Percentiles rank a stretch among this genome's conserved stretches.
These are phyloP conservation scores for Secale cereale DNA, from an alignment of 176 grass and related monocot species.

Conservation along the genomic window DNA sequence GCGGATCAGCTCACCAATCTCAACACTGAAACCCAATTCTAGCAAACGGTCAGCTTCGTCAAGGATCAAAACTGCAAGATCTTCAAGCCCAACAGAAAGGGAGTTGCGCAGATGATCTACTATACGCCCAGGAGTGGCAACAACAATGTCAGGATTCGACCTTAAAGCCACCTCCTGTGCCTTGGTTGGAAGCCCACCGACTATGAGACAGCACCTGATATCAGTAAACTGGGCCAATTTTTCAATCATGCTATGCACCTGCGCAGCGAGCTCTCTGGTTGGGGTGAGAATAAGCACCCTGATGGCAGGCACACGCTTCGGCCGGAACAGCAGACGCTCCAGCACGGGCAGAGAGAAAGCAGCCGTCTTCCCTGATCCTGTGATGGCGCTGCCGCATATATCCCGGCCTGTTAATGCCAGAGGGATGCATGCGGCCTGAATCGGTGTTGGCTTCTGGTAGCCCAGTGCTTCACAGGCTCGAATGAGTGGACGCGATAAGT, in stretches of 20 bases:
- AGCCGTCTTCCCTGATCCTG: conserved; percentile 97
- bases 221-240: conserved; percentile 96
- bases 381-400: conserved; percentile 97
- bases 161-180: conserved; percentile 70
- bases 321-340: conserved; percentile 88
- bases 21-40: conserved; percentile 92
- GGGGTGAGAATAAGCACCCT: conserved; percentile 98
- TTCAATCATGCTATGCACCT: conserved; percentile 95
- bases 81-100: conserved; percentile 88
- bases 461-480: conserved; percentile 88
- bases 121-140: conserved; percentile 92
- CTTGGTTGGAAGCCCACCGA: conserved; percentile 93
- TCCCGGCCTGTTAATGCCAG: conserved; percentile 93
- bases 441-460: conserved; percentile 94
- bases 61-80: conserved; percentile 93
- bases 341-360: conserved; percentile 83
- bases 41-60: conserved; percentile 95
- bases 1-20: conserved; percentile 86
- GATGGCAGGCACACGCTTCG: conserved; percentile 83
- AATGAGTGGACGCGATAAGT: conserved; percentile 81
- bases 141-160: conserved; percentile 97
- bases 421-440: conserved; percentile 97
- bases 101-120: conserved; percentile 94
- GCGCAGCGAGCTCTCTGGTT: conserved; percentile 88
- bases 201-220: conserved; percentile 92